These are phyloP conservation scores for Entophlyctis luteolus DNA, from an alignment of 192 early-diverging fungal genomes.

Conservation along the genomic window DNA sequence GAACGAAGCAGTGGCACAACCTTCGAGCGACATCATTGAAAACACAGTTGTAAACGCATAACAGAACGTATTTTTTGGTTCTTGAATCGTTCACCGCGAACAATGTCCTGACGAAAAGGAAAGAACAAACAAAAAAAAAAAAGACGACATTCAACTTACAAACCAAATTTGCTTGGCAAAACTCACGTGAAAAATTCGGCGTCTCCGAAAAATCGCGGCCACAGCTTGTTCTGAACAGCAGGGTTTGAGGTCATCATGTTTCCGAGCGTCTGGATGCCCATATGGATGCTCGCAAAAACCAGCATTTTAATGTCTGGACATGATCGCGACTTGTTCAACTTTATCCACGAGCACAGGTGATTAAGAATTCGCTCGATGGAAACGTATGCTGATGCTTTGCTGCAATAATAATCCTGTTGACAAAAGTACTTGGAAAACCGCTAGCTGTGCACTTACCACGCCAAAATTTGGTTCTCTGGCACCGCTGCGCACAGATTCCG, in stretches of 20 bases:
- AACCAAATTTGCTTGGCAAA: conserved; percentile 8
- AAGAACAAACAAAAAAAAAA: background rate
- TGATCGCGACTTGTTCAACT: conserved; percentile 20
- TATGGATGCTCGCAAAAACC: conserved; percentile 37
- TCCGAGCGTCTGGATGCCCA: conserved; percentile 45
- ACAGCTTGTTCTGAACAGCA: conserved; percentile 39
- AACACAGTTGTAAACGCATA: conserved; percentile 43
- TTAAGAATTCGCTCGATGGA: conserved; percentile 37
- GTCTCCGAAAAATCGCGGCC: conserved; percentile 43
- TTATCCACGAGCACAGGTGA: conserved; percentile 40
- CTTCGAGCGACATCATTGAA: conserved; percentile 32
- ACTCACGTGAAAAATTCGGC: conserved; percentile 38
- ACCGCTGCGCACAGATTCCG: conserved; percentile 45
- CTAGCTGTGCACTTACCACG: conserved; percentile 24
- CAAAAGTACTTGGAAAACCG: background rate
- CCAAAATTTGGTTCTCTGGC: conserved; percentile 32
- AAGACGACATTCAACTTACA: background rate
- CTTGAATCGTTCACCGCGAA: conserved; percentile 27
- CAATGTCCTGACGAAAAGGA: conserved; percentile 23
- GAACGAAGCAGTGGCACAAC: background rate
- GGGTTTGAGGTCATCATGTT: conserved; percentile 53
- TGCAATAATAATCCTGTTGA: background rate
- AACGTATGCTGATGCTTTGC: conserved; percentile 33
- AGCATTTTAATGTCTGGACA: conserved; percentile 29
- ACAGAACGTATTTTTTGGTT: conserved; percentile 35